These are phyloP conservation scores for Candida nanaspora DNA, from an alignment of 805 yeast species.

Conservation along the genomic window DNA sequence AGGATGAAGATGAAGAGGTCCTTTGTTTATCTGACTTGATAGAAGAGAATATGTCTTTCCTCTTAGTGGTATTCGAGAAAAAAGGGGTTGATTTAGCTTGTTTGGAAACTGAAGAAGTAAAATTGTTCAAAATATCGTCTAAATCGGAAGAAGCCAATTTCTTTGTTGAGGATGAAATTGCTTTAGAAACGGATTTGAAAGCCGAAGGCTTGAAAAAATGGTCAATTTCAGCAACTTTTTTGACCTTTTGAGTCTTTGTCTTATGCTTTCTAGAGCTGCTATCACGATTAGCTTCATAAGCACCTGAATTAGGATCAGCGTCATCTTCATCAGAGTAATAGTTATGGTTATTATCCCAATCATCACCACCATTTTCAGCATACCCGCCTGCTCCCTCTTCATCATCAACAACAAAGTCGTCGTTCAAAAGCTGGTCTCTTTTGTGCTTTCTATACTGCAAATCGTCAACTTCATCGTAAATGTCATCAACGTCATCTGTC, in stretches of 20 bases:
- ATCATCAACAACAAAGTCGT: conserved; percentile 91
- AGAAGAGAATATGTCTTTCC: conserved; percentile 21
- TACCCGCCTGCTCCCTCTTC: conserved; percentile 94
- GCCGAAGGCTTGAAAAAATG: conserved; percentile 40
- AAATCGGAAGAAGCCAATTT: conserved; percentile 42
- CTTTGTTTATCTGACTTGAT: conserved; percentile 13
- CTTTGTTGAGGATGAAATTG: conserved; percentile 23
- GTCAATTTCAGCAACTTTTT: conserved; percentile 27
- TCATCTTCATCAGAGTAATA: conserved; percentile 54
- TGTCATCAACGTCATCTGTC: conserved; percentile 33
- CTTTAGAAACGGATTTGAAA: conserved; percentile 8
- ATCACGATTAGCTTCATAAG: conserved; percentile 15
- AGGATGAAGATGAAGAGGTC: conserved; percentile 23
- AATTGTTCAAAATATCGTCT: conserved; percentile 64
- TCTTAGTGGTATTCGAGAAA: conserved; percentile 10
- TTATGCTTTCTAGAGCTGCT: conserved; percentile 20
- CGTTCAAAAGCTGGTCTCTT: conserved; percentile 73
- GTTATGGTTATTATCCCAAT: conserved; percentile 61
- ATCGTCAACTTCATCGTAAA: conserved; percentile 88
- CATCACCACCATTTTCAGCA: conserved; percentile 88
- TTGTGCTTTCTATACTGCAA: conserved; percentile 67
- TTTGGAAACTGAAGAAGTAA: conserved; percentile 24
- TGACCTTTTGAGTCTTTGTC: conserved; percentile 28
- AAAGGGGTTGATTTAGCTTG: conserved; percentile 14
- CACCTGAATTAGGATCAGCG: conserved; percentile 23